Base-by-base conservation (phyloP, 2,329 filamentous ascomycete species). In the Cladosporium sp. region DNA sequence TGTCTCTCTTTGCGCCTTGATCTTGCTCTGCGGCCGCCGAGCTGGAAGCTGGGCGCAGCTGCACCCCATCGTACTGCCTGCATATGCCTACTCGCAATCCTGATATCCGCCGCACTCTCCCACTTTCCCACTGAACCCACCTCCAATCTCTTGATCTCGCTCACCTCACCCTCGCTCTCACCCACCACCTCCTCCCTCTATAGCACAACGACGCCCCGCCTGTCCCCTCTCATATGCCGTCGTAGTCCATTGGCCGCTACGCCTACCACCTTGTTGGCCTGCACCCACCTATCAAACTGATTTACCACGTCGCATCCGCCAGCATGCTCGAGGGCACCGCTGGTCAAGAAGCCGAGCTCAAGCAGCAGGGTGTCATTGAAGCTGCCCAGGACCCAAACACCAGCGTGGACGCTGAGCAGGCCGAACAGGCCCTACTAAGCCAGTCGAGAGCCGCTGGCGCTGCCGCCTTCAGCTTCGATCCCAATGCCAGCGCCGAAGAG, bases 401-500 rank as follows among this genome's bases (percentile, higher is more conserved):
- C 76, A 81, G 79, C 54, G 85, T 93, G 70, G 86, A 87, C 0
- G 83, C 92, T 57, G 86, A 90, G 49, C 88, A 89, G 69, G 91
- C 91, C 36, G 86, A 96, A 80, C 84, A 86, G 71, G 86, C 87
- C 73, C 85, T 97, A 59, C 84, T 96, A 30, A 83, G 91, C 64
- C 89, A 96, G 78, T 92, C 92, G 71, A 87, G 85, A 74, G 90
- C 90, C 73, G 92, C 90, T 14, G 95, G 95, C 51, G 87, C 90
- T 28, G 82, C 89, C 34, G 93, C 92, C 69, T 95, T 91, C 77
- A 87, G 89, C 68, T 99, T 98, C 80, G 86, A 99, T 76, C 92
- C 95, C 0, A 81, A 97, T 82, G 93, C 93, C 51, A 89, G 85
- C 52, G 85, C 90, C 0, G 92, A 93, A 77, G 85, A 96, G 78